Evolutionary conservation across 768 basidiomycete genomes (phyloP), one percentile per base, ranked within the genome.

Genomic region (Collybia nuda): DNA sequence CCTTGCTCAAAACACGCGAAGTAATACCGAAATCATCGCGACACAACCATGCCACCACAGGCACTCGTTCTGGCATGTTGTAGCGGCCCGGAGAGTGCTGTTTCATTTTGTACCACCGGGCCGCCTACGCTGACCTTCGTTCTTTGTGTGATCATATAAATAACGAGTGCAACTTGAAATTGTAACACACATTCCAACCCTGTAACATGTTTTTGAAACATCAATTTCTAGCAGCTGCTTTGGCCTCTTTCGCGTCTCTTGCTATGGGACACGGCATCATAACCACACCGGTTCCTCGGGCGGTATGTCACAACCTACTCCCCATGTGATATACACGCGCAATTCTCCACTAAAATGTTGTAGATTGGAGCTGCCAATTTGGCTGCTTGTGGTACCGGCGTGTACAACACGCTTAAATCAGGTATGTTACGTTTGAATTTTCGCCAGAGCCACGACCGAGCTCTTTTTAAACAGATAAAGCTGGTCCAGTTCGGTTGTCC

Each of bases 321-420:
- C 8, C 5, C 5, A 21, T 43, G 36, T 14, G 6, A 23, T 36
- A 39, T 24, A 48, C n/a, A n/a, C n/a, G n/a, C n/a, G 11, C 44
- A 14, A 14, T 32, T 32, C 7, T 14, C 32, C 6, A 32, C 14
- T 11, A 11, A 32, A 32, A 32, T 32, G 18, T 38, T 37, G 18
- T 40, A 70, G 68, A 51, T 65, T 37, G 71, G 71, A 12, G n/a
- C 60, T 7, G 64, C 64, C 1, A 57, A 56, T 45, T 47, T 57
- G 41, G 67, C 63, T 2, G 65, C 66, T 19, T 72, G 71, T 56
- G 69, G 70, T 43, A 48, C 62, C 1, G 64, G 50, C 15, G 66
- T 55, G 2, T 61, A 66, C 41, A 65, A 56, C 11, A 59, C 58
- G 6, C 52, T 70, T 38, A 59, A 56, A 40, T 60, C 61, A n/a